Conservation (phyloP, 2,329 filamentous ascomycete genomes). For the Aureobasidium pullulans region DNA sequence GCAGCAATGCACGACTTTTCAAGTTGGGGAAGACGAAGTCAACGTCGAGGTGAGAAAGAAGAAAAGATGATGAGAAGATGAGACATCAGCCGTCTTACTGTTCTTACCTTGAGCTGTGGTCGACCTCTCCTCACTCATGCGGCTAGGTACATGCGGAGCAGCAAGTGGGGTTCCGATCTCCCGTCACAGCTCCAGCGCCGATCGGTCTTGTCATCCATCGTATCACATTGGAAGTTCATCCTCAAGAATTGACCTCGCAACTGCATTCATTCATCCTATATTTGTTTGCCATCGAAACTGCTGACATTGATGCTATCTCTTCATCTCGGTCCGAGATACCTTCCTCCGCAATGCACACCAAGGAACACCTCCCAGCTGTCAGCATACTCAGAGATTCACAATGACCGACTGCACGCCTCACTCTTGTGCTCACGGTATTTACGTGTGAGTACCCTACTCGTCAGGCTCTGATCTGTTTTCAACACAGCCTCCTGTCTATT, state of each 20-base stretch:
- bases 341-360: background rate
- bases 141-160: background rate
- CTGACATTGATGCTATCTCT: background rate
- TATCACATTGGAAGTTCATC: too few species aligned
- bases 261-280: background rate
- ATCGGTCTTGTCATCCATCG: background rate
- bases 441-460: background rate
- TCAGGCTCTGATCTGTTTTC: background rate
- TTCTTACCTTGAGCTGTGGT: background rate
- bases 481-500: background rate
- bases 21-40: background rate
- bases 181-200: background rate
- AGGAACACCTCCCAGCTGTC: too few species aligned
- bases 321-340: background rate
- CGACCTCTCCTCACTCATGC: conserved; percentile 1
- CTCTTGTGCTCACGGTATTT: background rate
- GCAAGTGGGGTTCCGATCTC: conserved; percentile 8
- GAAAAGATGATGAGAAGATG: background rate
- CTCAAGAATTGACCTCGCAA: background rate
- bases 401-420: background rate
- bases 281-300: background rate
- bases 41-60: background rate
- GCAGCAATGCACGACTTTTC: background rate
- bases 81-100: conserved; percentile 5
- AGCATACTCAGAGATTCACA: background rate